Evolutionary conservation across 2,329 filamentous ascomycete species (phyloP).

Genomic region (Mollisia scopiformis): DNA sequence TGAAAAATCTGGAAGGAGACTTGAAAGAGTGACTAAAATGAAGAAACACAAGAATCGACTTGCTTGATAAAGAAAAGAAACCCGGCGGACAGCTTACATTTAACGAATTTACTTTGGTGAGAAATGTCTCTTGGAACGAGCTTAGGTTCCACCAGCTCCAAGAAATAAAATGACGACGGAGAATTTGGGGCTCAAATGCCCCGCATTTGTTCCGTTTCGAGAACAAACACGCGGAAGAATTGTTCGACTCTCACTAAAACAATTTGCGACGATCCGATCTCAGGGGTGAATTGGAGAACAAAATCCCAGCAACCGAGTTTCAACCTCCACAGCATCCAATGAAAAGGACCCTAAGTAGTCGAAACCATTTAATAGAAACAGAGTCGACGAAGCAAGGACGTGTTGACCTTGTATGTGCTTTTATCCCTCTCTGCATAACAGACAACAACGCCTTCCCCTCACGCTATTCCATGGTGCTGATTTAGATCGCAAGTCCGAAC

Average conservation of each 20-base stretch:
- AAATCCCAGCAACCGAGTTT: neutral
- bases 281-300: neutral
- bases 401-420: no score
- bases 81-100: neutral
- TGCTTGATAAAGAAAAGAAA: neutral
- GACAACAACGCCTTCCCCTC: no score
- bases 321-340: neutral
- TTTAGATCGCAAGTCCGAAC: no score
- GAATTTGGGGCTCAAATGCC: neutral
- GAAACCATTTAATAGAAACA: neutral
- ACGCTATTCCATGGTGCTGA: no score
- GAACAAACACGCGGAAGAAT: neutral
- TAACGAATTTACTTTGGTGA: neutral
- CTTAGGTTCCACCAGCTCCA: neutral
- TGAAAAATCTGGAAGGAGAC: constrained; percentile 18
- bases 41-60: neutral
- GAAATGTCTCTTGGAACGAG: neutral
- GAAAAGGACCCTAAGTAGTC: no score
- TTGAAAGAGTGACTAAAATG: neutral
- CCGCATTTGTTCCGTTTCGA: neutral
- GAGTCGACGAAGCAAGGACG: neutral
- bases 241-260: neutral
- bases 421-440: no score
- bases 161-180: neutral
- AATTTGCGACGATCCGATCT: neutral